These are phyloP conservation scores for Quercus engelmannii DNA, from an alignment of 306 rosid genomes.

Conservation along the genomic window DNA sequence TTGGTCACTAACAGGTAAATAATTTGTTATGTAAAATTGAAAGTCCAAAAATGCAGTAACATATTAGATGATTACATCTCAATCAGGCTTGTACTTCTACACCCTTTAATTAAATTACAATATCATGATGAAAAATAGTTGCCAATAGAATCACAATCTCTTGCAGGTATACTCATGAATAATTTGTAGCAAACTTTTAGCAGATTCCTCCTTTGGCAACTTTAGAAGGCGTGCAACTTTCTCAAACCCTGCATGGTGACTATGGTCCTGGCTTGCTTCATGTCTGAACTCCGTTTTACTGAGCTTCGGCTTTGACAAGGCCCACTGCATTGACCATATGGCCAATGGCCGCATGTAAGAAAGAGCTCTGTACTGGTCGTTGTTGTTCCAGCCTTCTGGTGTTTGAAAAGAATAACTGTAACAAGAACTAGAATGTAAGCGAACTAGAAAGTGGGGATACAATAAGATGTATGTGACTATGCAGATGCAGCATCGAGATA, in stretches of 20 bases:
- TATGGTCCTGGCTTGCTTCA: slow-evolving; percentile 36
- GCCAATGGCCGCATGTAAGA: slow-evolving; percentile 94
- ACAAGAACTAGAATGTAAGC: slow-evolving; percentile 23
- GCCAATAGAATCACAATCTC: slow-evolving; percentile 18
- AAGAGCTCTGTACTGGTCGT: slow-evolving; percentile 62
- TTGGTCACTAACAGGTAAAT: too few relatives aligned
- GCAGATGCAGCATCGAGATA: not conserved
- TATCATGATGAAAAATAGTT: not conserved
- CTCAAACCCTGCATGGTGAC: slow-evolving; percentile 52
- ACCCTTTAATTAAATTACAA: not conserved
- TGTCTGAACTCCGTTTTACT: slow-evolving; percentile 20
- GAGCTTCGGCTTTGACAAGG: slow-evolving; percentile 48
- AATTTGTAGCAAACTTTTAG: slow-evolving; percentile 53
- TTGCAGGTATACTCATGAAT: slow-evolving; percentile 73
- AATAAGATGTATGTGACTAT: not conserved
- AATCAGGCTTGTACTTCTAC: not conserved
- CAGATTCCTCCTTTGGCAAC: slow-evolving; percentile 47
- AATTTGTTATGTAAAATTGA: not conserved
- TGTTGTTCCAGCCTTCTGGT: slow-evolving; percentile 91
- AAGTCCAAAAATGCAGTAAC: not conserved
- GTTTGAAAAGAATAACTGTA: slow-evolving; percentile 88
- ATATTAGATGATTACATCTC: not conserved
- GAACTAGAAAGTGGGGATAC: not conserved
- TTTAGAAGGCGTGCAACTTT: slow-evolving; percentile 72
- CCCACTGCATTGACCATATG: slow-evolving; percentile 99